Percentiles rank a stretch among this genome's conserved stretches.
Evolutionary conservation across 208 protist genomes (phyloP).

Genomic region (Trypanosoma brucei): DNA sequence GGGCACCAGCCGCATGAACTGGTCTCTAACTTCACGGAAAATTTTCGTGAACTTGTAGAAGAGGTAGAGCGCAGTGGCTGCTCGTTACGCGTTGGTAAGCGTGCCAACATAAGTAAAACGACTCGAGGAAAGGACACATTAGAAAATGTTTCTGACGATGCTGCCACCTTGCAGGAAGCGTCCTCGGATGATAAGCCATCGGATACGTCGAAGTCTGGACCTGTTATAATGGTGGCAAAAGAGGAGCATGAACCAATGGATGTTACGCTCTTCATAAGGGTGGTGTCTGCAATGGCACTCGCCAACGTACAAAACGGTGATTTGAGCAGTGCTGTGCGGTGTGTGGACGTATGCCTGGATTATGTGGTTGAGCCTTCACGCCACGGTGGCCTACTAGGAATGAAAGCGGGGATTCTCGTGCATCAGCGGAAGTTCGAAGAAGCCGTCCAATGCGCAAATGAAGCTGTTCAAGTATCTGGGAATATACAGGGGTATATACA

Average conservation of each 20-base stretch:
- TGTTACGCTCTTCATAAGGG: slow-evolving; percentile 75
- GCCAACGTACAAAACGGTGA: slow-evolving; percentile 81
- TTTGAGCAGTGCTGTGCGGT: slow-evolving; percentile 62
- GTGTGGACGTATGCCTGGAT: slow-evolving; percentile 59
- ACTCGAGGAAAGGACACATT: background rate
- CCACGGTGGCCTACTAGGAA: slow-evolving; percentile 65
- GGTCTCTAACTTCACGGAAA: slow-evolving; percentile 66
- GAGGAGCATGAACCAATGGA: slow-evolving; percentile 69
- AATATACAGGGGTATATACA: slow-evolving; percentile 86
- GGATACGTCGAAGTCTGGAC: slow-evolving; percentile 11
- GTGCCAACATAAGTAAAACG: slow-evolving; percentile 1
- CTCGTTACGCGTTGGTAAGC: slow-evolving; percentile 23
- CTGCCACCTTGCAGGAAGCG: background rate
- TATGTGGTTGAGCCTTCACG: slow-evolving; percentile 63
- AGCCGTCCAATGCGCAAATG: slow-evolving; percentile 45
- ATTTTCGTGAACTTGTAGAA: slow-evolving; percentile 76
- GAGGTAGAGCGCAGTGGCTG: slow-evolving; percentile 77
- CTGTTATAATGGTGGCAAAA: slow-evolving; percentile 49
- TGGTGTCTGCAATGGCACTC: slow-evolving; percentile 73
- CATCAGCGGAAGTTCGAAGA: slow-evolving; percentile 70
- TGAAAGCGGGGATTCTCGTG: slow-evolving; percentile 77
- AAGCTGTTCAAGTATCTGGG: slow-evolving; percentile 55
- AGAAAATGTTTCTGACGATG: background rate
- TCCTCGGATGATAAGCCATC: background rate
- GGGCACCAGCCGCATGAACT: slow-evolving; percentile 71